These are phyloP conservation scores for Epipyxis sp. DNA, from an alignment of 108 stramenopile species.

Conservation along the genomic window DNA sequence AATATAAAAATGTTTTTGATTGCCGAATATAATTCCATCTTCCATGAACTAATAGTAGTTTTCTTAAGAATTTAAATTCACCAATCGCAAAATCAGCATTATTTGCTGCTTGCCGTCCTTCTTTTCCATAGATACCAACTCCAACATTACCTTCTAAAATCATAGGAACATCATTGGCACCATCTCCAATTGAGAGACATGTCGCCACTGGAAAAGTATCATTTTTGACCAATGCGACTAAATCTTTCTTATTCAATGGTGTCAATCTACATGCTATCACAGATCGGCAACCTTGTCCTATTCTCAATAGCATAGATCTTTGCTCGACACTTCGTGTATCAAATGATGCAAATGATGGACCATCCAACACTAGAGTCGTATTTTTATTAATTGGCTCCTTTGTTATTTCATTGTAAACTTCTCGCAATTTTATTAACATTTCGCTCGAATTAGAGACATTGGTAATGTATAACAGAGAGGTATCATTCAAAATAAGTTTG, in stretches of 20 bases:
- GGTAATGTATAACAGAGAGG: background rate
- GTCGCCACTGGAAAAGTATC: slow-evolving; percentile 76
- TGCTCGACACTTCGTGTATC: slow-evolving; percentile 65
- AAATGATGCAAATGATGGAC: slow-evolving; percentile 72
- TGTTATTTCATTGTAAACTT: background rate
- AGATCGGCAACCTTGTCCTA: slow-evolving; percentile 71
- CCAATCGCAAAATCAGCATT: slow-evolving; percentile 58
- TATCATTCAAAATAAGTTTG: slow-evolving; percentile 41
- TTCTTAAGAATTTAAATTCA: slow-evolving; percentile 57
- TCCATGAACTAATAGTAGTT: slow-evolving; percentile 53
- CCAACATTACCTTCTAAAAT: slow-evolving; percentile 91
- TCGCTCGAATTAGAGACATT: background rate
- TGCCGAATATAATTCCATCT: slow-evolving; percentile 53
- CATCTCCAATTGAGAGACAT: slow-evolving; percentile 95
- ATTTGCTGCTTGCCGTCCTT: slow-evolving; percentile 95
- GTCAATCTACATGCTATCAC: slow-evolving; percentile 93
- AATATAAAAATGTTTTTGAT: slow-evolving; percentile 56
- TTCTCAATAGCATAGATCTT: slow-evolving; percentile 73
- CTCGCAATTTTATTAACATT: background rate
- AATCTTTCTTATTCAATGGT: slow-evolving; percentile 83
- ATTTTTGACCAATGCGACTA: slow-evolving; percentile 77
- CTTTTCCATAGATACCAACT: slow-evolving; percentile 88
- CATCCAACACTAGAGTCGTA: slow-evolving; percentile 83
- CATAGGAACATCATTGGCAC: slow-evolving; percentile 96
- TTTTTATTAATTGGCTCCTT: slow-evolving; percentile 1